Percentiles rank a stretch among this genome's conserved stretches.
Conservation (phyloP, 176 grass and related monocot species). For the Triticum urartu region DNA sequence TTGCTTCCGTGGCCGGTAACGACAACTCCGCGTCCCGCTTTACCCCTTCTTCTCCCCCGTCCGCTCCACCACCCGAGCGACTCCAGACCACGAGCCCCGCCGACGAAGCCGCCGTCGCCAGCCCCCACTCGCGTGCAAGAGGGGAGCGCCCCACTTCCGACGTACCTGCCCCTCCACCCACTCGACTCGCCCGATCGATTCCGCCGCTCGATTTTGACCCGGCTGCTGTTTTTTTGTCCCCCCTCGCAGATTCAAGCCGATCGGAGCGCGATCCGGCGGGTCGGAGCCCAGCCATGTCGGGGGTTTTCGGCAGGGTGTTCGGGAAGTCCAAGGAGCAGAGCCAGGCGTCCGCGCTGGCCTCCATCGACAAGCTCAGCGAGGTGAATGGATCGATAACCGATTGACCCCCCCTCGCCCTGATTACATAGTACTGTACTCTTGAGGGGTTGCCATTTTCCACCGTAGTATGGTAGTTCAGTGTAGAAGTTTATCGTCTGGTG, state of each 20-base stretch:
- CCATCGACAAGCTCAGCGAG: constrained; percentile 81
- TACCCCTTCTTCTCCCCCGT: background rate
- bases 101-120: background rate
- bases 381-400: constrained; percentile 12
- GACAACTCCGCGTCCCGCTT: constrained; percentile 29
- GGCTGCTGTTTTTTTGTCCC: background rate
- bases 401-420: background rate
- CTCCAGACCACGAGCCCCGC: background rate
- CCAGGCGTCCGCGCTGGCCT: constrained; percentile 60
- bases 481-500: background rate
- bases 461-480: background rate
- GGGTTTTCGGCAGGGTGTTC: constrained; percentile 63
- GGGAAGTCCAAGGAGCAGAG: constrained; percentile 70
- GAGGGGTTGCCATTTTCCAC: background rate
- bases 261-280: background rate
- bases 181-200: background rate
- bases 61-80: background rate
- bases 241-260: constrained; percentile 27
- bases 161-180: background rate
- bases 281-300: constrained; percentile 34
- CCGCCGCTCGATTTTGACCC: constrained; percentile 9
- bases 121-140: background rate
- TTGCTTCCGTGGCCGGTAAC: constrained; percentile 27
- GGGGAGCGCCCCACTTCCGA: background rate
- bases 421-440: background rate